A percentile compares a stretch with the other conserved stretches of the same genome.
These are phyloP conservation scores for Bryopsis sp. DNA, from an alignment of 139 green algal species.

Conservation along the genomic window DNA sequence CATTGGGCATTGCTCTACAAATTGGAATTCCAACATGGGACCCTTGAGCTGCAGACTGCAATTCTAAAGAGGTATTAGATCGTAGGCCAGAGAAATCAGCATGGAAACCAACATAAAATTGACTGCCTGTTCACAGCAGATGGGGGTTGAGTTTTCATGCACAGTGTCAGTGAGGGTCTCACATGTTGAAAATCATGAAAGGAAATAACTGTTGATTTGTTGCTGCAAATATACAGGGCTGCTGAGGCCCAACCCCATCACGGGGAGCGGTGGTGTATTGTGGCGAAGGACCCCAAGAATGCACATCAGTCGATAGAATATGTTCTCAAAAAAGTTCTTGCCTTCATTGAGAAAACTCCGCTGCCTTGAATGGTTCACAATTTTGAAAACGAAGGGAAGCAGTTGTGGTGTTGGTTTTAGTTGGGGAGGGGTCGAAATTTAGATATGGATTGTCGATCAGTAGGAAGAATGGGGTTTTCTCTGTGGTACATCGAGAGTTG, in stretches of 20 bases:
- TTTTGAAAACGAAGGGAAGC: no score
- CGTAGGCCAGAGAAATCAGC: neutral
- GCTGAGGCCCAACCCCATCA: constrained; percentile 66
- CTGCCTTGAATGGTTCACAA: no score
- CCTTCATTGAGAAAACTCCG: no score
- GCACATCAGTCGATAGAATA: constrained; percentile 50
- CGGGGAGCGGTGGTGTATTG: constrained; percentile 79
- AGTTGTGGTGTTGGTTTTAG: no score
- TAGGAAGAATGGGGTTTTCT: no score
- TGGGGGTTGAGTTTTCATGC: constrained; percentile 10
- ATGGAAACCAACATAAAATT: neutral
- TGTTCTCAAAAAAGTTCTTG: constrained; percentile 46
- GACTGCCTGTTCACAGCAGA: neutral
- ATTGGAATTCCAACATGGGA: constrained; percentile 48
- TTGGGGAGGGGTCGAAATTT: no score
- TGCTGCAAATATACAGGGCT: constrained; percentile 18
- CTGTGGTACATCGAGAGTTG: no score
- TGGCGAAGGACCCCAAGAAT: constrained; percentile 73
- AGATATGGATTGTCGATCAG: no score
- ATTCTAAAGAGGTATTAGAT: constrained; percentile 29
- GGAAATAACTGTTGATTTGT: neutral
- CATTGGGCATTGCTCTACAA: constrained; percentile 79
- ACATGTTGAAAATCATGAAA: neutral
- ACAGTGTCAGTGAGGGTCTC: neutral
- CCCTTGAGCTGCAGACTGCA: constrained; percentile 23